These are phyloP conservation scores for Pseudopithomyces maydicus DNA, from an alignment of 2,329 filamentous ascomycete species.

Conservation along the genomic window DNA sequence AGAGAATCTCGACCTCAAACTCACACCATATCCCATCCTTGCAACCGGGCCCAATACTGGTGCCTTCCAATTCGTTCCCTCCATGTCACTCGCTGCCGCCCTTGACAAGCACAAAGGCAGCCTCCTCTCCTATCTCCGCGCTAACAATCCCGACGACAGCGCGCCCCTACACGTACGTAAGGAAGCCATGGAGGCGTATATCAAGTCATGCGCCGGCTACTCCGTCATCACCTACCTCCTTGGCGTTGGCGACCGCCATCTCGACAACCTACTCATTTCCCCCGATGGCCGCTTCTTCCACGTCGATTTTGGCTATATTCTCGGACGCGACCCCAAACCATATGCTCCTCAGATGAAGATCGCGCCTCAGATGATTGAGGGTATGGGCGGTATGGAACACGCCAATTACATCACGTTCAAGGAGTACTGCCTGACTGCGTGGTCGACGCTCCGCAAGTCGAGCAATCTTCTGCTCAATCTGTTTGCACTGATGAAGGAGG, in stretches of 20 bases:
- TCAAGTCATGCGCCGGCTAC: slow-evolving; percentile 95
- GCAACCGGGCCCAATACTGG: slow-evolving; percentile 89
- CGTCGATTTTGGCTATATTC: slow-evolving; percentile 96
- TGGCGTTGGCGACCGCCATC: slow-evolving; percentile 91
- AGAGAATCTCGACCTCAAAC: slow-evolving; percentile 92
- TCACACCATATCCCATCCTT: slow-evolving; percentile 94
- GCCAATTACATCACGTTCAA: slow-evolving; percentile 88
- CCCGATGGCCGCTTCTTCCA: slow-evolving; percentile 97
- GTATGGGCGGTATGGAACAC: slow-evolving; percentile 86
- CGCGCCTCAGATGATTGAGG: slow-evolving; percentile 97
- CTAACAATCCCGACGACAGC: slow-evolving; percentile 84
- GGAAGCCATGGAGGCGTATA: slow-evolving; percentile 91
- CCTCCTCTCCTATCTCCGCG: slow-evolving; percentile 80
- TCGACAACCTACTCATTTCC: slow-evolving; percentile 91
- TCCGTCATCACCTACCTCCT: slow-evolving; percentile 98
- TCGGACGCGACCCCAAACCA: slow-evolving; percentile 94
- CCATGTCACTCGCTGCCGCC: slow-evolving; percentile 81
- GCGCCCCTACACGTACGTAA: slow-evolving; percentile 86
- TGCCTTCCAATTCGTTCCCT: slow-evolving; percentile 91
- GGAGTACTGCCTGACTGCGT: slow-evolving; percentile 94
- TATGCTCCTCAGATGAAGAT: slow-evolving; percentile 98
- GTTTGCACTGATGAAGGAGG: slow-evolving; percentile 96
- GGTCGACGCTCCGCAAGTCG: slow-evolving; percentile 86
- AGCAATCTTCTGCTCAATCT: slow-evolving; percentile 91
- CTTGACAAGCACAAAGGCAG: slow-evolving; percentile 80